Evolutionary conservation across 768 basidiomycete species (phyloP).

Genomic region (Pisolithus marmoratus): DNA sequence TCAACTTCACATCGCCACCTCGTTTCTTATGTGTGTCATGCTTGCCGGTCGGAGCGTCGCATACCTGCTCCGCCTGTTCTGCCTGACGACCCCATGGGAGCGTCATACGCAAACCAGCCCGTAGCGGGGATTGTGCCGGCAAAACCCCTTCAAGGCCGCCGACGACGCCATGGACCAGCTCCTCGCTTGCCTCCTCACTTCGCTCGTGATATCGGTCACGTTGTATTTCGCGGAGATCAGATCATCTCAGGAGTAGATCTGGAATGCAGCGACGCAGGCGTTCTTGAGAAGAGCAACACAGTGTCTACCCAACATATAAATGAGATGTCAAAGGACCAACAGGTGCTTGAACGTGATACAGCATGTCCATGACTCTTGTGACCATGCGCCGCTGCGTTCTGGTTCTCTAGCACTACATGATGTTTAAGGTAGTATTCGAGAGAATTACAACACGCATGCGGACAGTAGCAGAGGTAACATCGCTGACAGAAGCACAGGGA

Average conservation of each 20-base stretch:
- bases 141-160: not conserved
- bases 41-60: constrained; percentile 52
- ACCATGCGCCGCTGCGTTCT: too few species aligned
- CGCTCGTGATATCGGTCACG: constrained; percentile 57
- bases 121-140: not conserved
- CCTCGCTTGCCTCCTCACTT: constrained; percentile 55
- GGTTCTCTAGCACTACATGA: too few species aligned
- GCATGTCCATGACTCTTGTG: too few species aligned
- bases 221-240: constrained; percentile 62
- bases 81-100: not conserved
- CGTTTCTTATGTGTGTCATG: constrained; percentile 52
- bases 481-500: constrained; percentile 10
- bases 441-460: constrained; percentile 14
- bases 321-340: too few species aligned
- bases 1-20: constrained; percentile 46
- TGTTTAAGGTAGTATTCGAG: not conserved
- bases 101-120: not conserved
- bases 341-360: too few species aligned
- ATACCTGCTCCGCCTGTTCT: constrained; percentile 61
- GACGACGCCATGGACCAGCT: constrained; percentile 16
- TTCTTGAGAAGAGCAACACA: too few species aligned
- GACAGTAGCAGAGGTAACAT: constrained; percentile 6
- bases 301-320: too few species aligned
- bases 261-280: not conserved
- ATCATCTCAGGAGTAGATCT: constrained; percentile 16